phyloP scores from a whole-genome alignment of 208 protist genomes.

The Leishmania mexicana region DNA sequence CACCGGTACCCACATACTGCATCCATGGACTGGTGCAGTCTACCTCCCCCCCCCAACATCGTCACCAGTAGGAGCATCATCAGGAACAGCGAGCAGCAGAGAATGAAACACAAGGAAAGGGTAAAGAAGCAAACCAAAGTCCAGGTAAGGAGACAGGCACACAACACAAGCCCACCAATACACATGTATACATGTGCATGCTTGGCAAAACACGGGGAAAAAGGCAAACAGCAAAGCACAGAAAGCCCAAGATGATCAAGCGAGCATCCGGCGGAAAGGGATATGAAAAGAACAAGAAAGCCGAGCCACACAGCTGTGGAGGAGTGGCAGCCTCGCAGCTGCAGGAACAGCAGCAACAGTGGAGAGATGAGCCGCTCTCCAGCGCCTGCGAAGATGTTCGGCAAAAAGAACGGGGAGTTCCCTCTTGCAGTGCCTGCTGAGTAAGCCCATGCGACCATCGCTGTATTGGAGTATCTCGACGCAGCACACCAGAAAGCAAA shows the following conservation, averaged over 20 bases:
- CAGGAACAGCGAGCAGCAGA: not conserved
- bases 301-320: not conserved
- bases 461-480: not conserved
- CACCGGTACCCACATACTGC: not conserved
- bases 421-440: not conserved
- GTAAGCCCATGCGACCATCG: not conserved
- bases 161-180: not conserved
- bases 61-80: not conserved
- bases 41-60: not conserved
- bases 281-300: not conserved
- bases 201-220: not conserved
- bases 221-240: not conserved
- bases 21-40: not conserved
- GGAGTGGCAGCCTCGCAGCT: not conserved
- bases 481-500: not conserved
- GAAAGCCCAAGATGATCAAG: not conserved
- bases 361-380: not conserved
- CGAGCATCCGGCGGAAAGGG: not conserved
- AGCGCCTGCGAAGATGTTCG: not conserved
- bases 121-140: not conserved
- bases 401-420: not conserved
- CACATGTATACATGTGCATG: not conserved
- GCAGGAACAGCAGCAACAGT: not conserved
- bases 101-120: not conserved
- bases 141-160: not conserved